Evolutionary conservation across 768 basidiomycete species (phyloP), one percentile per base, ranked within the genome.

Genomic region (Holtermannia corniformis): DNA sequence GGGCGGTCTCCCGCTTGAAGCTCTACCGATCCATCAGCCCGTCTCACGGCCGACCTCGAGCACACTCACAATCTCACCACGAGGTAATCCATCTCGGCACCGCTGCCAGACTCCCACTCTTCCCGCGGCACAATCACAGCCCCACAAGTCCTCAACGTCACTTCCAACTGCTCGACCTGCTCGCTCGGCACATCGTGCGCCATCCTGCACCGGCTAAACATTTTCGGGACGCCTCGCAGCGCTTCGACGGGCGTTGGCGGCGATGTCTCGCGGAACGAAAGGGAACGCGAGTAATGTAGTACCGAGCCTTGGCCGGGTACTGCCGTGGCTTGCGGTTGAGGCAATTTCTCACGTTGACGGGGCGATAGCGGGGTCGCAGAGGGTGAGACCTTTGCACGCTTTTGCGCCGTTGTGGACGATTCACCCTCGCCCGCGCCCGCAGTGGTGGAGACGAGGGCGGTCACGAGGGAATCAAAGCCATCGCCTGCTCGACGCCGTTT

Each of bases 61-160:
- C 7, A 7, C 11, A 58, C 67, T 62, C 37, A 70, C 66, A 72
- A 28, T 55, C 66, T 52, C 21, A 61, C 62, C 24, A 72, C 62
- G 7, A 70, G 48, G 49, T 64, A 72, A 47, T 72, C 66, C 27
- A 67, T 65, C 28, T 56, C 44, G 14, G 53, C 56, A 1, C 64
- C n/a, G n/a, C n/a, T n/a, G n/a, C n/a, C 64, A 5, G 48, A 28
- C 46, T 49, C 45, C 49, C 66, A 52, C 11, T 63, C 55, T 14
- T 59, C 57, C 47, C 62, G 56, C 2, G 47, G 26, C 5, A 68
- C 55, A 0, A 68, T 12, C 2, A 40, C 48, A 0, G 55, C 68
- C 3, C 68, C 66, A 53, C 62, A 59, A 20, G 32, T 46, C 3
- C 22, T 41, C n/a, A 72, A 27, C 14, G 70, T 66, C 23, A 50